These are phyloP conservation scores for Russula earlei DNA, from an alignment of 768 basidiomycete species.

Conservation along the genomic window DNA sequence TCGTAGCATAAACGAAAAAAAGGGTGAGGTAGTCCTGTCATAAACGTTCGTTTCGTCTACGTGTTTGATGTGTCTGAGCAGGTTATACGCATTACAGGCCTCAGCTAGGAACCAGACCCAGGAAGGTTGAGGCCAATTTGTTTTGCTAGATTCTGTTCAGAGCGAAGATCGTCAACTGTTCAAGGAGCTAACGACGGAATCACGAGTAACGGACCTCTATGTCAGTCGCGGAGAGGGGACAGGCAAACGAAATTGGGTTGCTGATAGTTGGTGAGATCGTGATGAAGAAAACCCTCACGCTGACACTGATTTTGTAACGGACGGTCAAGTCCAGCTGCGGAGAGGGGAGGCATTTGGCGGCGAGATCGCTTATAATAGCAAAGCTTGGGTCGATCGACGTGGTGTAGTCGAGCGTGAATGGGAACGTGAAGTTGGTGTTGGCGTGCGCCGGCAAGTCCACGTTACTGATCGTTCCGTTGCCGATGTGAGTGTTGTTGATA, in stretches of 20 bases:
- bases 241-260: conserved; percentile 50
- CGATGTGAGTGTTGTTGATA: conserved; percentile 58
- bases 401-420: conserved; percentile 59
- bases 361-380: conserved; percentile 51
- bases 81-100: neutral
- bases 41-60: neutral
- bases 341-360: conserved; percentile 42
- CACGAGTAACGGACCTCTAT: conserved; percentile 24
- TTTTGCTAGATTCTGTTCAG: neutral
- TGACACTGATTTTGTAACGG: conserved; percentile 61
- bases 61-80: neutral
- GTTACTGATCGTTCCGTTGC: conserved; percentile 43
- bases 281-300: conserved; percentile 53
- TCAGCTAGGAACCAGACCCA: neutral
- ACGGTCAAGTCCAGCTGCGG: conserved; percentile 43
- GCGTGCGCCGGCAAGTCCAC: conserved; percentile 39
- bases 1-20: neutral
- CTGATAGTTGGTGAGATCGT: conserved; percentile 58
- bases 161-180: neutral
- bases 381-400: conserved; percentile 41
- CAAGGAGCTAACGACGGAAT: neutral
- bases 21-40: neutral
- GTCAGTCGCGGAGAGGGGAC: conserved; percentile 41
- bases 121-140: neutral
- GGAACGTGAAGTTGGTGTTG: conserved; percentile 64